Percentiles rank a stretch among this genome's conserved stretches.
Conservation (phyloP, 2,329 filamentous ascomycete genomes). For the Curvularia sp. region DNA sequence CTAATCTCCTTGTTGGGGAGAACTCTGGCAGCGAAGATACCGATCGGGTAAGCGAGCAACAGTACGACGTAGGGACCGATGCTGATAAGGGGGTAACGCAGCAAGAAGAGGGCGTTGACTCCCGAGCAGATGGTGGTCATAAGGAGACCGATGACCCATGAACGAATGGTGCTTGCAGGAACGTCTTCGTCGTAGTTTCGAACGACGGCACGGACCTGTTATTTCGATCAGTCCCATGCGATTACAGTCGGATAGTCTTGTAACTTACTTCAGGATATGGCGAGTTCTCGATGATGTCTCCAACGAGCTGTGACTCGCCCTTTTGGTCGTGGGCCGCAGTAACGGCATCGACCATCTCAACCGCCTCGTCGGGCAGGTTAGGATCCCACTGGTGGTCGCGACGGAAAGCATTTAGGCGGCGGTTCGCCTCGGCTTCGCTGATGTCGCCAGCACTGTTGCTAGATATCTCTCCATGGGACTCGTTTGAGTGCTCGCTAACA, state of each 20-base stretch:
- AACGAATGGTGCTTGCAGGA: not conserved
- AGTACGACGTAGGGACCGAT: not conserved
- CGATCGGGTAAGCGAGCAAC: not conserved
- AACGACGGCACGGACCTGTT: not conserved
- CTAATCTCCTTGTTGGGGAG: not conserved
- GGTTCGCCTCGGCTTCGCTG: not conserved
- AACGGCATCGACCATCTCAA: not conserved
- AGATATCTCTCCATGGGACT: not conserved
- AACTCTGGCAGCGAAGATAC: not conserved
- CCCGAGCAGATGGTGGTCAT: not conserved
- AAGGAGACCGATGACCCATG: not conserved
- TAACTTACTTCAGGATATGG: not conserved
- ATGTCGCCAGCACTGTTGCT: not conserved
- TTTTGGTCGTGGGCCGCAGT: not conserved
- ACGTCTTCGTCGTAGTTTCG: conserved; percentile 1
- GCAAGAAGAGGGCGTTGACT: not conserved
- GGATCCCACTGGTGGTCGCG: not conserved
- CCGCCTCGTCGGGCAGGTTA: not conserved
- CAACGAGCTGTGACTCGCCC: not conserved
- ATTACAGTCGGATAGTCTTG: not conserved
- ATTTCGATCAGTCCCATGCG: not conserved
- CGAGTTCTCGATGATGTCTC: not conserved
- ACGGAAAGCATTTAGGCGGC: not conserved
- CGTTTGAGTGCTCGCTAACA: not conserved
- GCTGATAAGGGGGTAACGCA: not conserved